Percentiles rank a stretch among this genome's conserved stretches.
phyloP scores from a whole-genome alignment of 306 rosid genomes.

The Lathyrus aphaca region DNA sequence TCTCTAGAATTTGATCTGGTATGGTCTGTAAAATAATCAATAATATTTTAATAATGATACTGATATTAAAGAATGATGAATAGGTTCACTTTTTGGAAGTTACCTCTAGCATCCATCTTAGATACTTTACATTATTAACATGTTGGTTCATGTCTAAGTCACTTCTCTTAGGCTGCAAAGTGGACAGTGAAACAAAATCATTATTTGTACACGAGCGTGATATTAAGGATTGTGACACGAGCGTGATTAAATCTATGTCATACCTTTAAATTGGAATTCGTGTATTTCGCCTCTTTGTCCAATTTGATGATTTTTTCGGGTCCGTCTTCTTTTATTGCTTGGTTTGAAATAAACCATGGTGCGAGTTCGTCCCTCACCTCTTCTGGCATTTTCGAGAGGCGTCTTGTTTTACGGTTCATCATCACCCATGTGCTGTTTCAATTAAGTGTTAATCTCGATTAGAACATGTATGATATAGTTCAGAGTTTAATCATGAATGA shows the following conservation, averaged over 20 bases:
- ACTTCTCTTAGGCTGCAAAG: conserved; percentile 81
- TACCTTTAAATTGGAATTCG: conserved; percentile 63
- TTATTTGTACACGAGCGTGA: conserved; percentile 19
- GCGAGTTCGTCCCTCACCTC: conserved; percentile 81
- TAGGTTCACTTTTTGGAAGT: neutral
- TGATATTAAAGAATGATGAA: too few relatives aligned
- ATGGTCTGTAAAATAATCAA: conserved; percentile 54
- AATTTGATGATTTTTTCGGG: conserved; percentile 71
- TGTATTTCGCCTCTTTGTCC: conserved; percentile 70
- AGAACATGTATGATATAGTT: conserved; percentile 9
- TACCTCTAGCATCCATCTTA: conserved; percentile 98
- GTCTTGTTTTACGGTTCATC: conserved; percentile 92
- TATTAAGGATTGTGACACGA: neutral
- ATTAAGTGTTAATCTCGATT: conserved; percentile 20
- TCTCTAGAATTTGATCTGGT: conserved; percentile 70
- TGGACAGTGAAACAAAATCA: conserved; percentile 21
- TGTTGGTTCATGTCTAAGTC: conserved; percentile 95
- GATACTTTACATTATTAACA: conserved; percentile 89
- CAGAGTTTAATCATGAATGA: too few relatives aligned
- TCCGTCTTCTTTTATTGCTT: conserved; percentile 71
- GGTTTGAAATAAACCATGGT: conserved; percentile 87
- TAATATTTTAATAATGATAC: conserved; percentile 26
- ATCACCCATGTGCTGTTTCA: conserved; percentile 92
- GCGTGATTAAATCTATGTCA: neutral
- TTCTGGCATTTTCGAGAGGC: conserved; percentile 90